Evolutionary conservation across 2,329 filamentous ascomycete genomes (phyloP), one percentile per base, ranked within the genome.

Genomic region (Berkeleyomyces rouxiae): DNA sequence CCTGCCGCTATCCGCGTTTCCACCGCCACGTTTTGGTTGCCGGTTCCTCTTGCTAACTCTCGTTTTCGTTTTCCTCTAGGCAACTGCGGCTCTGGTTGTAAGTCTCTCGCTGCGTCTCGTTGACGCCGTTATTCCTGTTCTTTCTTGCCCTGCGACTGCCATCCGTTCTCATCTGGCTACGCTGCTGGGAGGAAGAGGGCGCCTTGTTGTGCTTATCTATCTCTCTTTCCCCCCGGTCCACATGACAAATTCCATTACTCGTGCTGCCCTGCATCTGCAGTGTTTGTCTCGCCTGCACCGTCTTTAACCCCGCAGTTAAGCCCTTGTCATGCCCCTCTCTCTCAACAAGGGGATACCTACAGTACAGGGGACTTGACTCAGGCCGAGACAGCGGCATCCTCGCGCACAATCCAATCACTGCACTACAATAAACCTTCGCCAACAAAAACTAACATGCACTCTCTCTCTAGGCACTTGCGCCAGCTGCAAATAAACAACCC

Each of bases 11-110:
- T 23, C 23, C 37, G 49, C 49, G 33, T 55, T 37, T 55, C n/a
- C 5, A 13, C n/a, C 33, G 11, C 33, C 57, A 6, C 57, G 23
- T 36, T 59, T 44, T 23, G 40, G 10, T 37, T 13, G 37, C 13
- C 7, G 9, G 53, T 23, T 39, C 49, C n/a, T 59, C 36, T 59
- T 36, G n/a, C 57, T 59, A 59, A 59, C 31, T 37, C 13, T 39
- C 23, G 16, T 3, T 39, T 39, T 55, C 37, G 36, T 39, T 39
- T 44, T 42, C 42, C 44, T 51, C 58, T 33, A 63, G 61, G 61
- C 61, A 63, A 63, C 43, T 63, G 61, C 55, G 61, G 61, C 37
- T 53, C 57, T 33, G 13, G 46, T 46, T 63, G 61, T 63, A 63
- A 63, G 61, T 63, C 10, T 37, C 23, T 23, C 40, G 43, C 43